A percentile compares a stretch with the other conserved stretches of the same genome.
Conservation (phyloP, 371 early-diverging fungal genomes). For the Globomyces sp. region DNA sequence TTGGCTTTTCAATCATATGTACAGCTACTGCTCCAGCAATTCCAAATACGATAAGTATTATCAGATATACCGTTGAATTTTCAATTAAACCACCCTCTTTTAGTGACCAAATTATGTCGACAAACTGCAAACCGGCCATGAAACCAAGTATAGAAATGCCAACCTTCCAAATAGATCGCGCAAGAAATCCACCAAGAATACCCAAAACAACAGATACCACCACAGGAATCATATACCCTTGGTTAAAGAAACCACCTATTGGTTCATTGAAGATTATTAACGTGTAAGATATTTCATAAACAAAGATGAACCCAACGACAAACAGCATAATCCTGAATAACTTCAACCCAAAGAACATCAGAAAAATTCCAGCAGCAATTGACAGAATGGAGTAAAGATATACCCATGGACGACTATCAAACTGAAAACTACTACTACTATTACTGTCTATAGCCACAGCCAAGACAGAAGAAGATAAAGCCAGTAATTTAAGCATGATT, state of each 20-base stretch:
- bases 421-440: too few species aligned
- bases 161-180: constrained; percentile 39
- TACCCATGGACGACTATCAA: too few species aligned
- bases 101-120: constrained; percentile 58
- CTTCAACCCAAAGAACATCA: constrained; percentile 5
- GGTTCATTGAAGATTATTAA: background rate
- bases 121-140: constrained; percentile 34
- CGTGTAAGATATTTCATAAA: background rate
- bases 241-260: background rate
- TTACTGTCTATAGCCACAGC: too few species aligned
- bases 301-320: constrained; percentile 4
- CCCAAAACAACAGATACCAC: background rate
- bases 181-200: constrained; percentile 47
- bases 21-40: constrained; percentile 51
- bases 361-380: background rate
- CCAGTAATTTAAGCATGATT: too few species aligned
- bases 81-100: constrained; percentile 56
- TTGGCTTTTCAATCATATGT: constrained; percentile 33
- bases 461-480: too few species aligned
- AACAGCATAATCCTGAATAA: constrained; percentile 5
- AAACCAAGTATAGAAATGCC: constrained; percentile 31
- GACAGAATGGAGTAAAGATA: too few species aligned
- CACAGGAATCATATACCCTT: background rate
- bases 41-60: constrained; percentile 59
- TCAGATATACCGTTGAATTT: constrained; percentile 56